Percentiles rank a stretch among this genome's conserved stretches.
Conservation (phyloP, 1,284 basidiomycete genomes). For the Erythrobasidium hasegawianum region DNA sequence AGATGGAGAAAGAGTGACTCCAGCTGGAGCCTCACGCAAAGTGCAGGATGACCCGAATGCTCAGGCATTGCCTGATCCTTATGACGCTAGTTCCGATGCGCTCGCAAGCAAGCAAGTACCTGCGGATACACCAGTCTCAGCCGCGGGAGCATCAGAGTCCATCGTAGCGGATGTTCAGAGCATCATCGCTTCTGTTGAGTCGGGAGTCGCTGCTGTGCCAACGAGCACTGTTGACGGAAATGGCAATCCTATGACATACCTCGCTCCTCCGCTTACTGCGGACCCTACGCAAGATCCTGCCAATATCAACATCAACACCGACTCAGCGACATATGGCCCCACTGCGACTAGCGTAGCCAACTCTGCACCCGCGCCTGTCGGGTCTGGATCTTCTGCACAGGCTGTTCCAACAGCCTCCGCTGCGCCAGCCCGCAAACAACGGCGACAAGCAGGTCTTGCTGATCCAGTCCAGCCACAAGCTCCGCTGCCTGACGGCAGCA, state of each 20-base stretch:
- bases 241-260: background rate
- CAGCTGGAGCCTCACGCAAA: background rate
- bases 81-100: background rate
- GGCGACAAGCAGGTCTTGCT: background rate
- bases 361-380: background rate
- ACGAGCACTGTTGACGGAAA: background rate
- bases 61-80: background rate
- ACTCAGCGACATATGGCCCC: background rate
- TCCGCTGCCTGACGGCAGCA: background rate
- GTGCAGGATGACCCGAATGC: background rate
- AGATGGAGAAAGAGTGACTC: background rate
- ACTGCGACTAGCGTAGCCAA: background rate
- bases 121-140: background rate
- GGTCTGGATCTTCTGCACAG: background rate
- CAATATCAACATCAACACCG: background rate
- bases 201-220: background rate
- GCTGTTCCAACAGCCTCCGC: background rate
- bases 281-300: conserved; percentile 5
- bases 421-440: background rate
- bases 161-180: background rate
- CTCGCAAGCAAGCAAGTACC: background rate
- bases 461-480: background rate
- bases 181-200: background rate
- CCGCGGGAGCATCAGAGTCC: background rate
- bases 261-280: conserved; percentile 4